These are phyloP conservation scores for Gnaphalium uliginosum DNA, from an alignment of 129 eudicot genomes.

Conservation along the genomic window DNA sequence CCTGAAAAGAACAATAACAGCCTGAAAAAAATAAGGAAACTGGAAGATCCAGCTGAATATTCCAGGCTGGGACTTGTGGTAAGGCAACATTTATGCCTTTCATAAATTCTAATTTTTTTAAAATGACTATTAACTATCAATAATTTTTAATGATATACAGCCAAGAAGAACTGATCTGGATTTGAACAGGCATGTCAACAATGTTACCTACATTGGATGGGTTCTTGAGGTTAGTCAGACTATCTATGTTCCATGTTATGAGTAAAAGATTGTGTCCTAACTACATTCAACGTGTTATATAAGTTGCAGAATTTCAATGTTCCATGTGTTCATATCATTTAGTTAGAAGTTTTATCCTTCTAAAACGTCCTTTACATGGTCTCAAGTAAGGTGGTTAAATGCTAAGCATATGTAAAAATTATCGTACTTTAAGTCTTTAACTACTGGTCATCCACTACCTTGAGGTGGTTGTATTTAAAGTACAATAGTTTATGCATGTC, in stretches of 20 bases:
- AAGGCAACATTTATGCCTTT: slow-evolving; percentile 18
- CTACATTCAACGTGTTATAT: too few species aligned
- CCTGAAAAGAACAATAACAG: slow-evolving; percentile 76
- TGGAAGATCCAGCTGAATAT: slow-evolving; percentile 69
- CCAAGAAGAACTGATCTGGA: slow-evolving; percentile 89
- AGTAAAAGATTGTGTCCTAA: too few species aligned
- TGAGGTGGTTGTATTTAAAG: too few species aligned
- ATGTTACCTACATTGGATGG: slow-evolving; percentile 93
- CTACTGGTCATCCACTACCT: too few species aligned
- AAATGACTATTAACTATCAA: slow-evolving; percentile 7
- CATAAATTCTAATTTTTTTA: neutral
- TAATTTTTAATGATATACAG: slow-evolving; percentile 33
- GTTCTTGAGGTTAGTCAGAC: slow-evolving; percentile 65
- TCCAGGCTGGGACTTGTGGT: slow-evolving; percentile 72
- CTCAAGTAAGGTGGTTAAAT: too few species aligned
- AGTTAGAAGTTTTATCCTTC: neutral
- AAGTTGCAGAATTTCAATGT: neutral
- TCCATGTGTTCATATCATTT: slow-evolving; percentile 7
- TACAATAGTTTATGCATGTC: too few species aligned
- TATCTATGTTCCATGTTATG: neutral
- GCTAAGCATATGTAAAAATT: too few species aligned
- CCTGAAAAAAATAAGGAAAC: slow-evolving; percentile 69
- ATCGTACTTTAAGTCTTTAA: too few species aligned
- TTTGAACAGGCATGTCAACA: slow-evolving; percentile 95
- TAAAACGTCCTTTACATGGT: neutral